Percentiles rank a stretch among this genome's conserved stretches.
These are phyloP conservation scores for Pulveroboletus sp. DNA, from an alignment of 768 basidiomycete genomes.

Conservation along the genomic window DNA sequence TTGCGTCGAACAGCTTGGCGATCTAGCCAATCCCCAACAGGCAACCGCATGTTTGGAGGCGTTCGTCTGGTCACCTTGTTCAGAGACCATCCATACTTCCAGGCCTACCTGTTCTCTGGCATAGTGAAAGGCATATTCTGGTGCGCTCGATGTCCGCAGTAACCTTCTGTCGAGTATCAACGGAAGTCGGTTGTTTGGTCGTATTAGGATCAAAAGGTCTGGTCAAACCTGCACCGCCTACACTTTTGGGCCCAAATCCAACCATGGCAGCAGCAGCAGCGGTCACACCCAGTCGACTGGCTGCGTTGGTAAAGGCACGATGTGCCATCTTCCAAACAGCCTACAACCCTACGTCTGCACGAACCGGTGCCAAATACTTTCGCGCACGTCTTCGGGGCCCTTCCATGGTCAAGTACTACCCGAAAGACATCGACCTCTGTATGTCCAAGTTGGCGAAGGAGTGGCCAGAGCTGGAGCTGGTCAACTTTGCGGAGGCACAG, in stretches of 20 bases:
- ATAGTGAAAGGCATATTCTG: too few relatives aligned
- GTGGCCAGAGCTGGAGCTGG: slow-evolving; percentile 55
- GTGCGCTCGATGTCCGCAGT: too few relatives aligned
- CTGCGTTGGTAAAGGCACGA: slow-evolving; percentile 57
- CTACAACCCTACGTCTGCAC: slow-evolving; percentile 75
- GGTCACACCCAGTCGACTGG: slow-evolving; percentile 48
- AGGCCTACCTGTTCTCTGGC: too few relatives aligned
- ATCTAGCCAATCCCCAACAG: too few relatives aligned
- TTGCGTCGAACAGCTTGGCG: too few relatives aligned
- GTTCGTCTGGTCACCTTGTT: too few relatives aligned
- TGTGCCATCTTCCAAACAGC: slow-evolving; percentile 80
- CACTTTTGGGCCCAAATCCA: neutral
- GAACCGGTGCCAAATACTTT: slow-evolving; percentile 92
- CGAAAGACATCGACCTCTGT: slow-evolving; percentile 50
- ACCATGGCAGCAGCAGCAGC: slow-evolving; percentile 30
- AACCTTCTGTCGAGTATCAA: too few relatives aligned
- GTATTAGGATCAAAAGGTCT: slow-evolving; percentile 27
- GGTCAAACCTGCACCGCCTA: neutral
- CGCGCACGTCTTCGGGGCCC: slow-evolving; percentile 78
- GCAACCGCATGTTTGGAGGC: too few relatives aligned
- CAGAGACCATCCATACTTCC: too few relatives aligned
- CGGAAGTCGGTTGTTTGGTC: slow-evolving; percentile 19
- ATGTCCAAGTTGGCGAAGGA: slow-evolving; percentile 47
- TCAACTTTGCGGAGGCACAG: slow-evolving; percentile 63
- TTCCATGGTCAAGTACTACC: slow-evolving; percentile 83